Evolutionary conservation across 108 stramenopile genomes (phyloP), one percentile per base, ranked within the genome.

Genomic region (Epithemia pelagica): DNA sequence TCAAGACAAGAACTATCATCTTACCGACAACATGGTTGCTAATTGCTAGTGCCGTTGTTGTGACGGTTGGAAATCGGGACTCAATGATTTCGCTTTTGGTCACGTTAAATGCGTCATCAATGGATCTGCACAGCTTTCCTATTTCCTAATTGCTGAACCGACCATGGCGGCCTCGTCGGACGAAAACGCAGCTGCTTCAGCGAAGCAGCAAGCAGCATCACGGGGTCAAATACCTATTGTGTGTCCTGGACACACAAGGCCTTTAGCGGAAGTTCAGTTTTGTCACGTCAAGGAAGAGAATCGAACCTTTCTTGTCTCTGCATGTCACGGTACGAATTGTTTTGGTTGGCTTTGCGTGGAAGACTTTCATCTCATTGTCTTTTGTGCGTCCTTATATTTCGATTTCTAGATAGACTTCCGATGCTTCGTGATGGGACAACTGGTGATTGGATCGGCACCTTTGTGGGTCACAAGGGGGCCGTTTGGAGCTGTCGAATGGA

Each of bases 391-490:
- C n/a, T 58, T 54, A 25, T 46, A 24, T n/a, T 19, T 53, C 10
- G 15, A 46, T 46, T 58, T 19, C 23, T 29, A 64, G 73, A 87
- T 80, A 92, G 78, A 69, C 66, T 82, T 67, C 99, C 99, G 62
- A 98, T 98, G 96, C 57, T 99, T 31, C 91, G 99, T 7, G 90
- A 97, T 75, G 99, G 89, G 1, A 61, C 79, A 25, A 87, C 92
- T 0, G 99, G 99, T 7, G 95, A 99, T 78, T 99, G 99, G 99
- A 97, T 99, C 28, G 99, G 99, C 23, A 98, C 96, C 0, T 99
- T 95, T 59, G 68, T 70, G 26, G 99, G 99, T 20, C 99, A 99
- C 82, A 98, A 98, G 78, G 99, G 99, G 29, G 99, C 99, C n/a
- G 99, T 99, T 0, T 99, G 97, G 98, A 77, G 77, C n/a, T 94